These are phyloP conservation scores for Atkinsonella texensis DNA, from an alignment of 2,329 filamentous ascomycete genomes.

Conservation along the genomic window DNA sequence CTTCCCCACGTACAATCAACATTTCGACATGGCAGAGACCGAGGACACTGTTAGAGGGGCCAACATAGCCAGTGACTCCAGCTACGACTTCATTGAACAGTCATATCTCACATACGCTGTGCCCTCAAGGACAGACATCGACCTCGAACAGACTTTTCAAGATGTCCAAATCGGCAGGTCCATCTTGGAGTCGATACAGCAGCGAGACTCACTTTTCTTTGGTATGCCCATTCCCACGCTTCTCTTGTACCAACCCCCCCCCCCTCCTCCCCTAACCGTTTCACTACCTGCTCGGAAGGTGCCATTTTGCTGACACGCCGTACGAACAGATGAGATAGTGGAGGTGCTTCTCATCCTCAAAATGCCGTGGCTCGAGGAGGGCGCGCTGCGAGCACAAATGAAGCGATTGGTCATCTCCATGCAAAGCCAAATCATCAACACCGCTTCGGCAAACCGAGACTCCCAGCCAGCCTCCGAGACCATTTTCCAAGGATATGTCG, in stretches of 20 bases:
- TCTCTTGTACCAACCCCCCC: constrained; percentile 12
- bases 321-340: constrained; percentile 54
- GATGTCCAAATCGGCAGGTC: constrained; percentile 30
- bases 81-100: constrained; percentile 37
- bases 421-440: constrained; percentile 53
- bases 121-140: constrained; percentile 42
- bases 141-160: constrained; percentile 39
- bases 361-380: constrained; percentile 47
- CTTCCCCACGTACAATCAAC: constrained; percentile 8
- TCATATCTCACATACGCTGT: constrained; percentile 50
- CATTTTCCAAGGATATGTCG: constrained; percentile 44
- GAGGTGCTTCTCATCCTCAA: constrained; percentile 57
- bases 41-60: constrained; percentile 14
- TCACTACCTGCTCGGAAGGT: no score
- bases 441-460: constrained; percentile 35
- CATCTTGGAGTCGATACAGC: constrained; percentile 45
- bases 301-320: constrained; percentile 27
- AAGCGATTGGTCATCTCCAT: constrained; percentile 52
- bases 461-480: constrained; percentile 40
- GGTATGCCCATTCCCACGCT: constrained; percentile 35
- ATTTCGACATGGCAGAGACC: constrained; percentile 11
- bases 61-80: constrained; percentile 11
- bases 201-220: constrained; percentile 57
- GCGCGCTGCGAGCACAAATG: constrained; percentile 45
- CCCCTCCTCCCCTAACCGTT: no score